Percentiles rank a stretch among this genome's conserved stretches.
Evolutionary conservation across 768 basidiomycete genomes (phyloP).

Genomic region (Leccinellum albellum): DNA sequence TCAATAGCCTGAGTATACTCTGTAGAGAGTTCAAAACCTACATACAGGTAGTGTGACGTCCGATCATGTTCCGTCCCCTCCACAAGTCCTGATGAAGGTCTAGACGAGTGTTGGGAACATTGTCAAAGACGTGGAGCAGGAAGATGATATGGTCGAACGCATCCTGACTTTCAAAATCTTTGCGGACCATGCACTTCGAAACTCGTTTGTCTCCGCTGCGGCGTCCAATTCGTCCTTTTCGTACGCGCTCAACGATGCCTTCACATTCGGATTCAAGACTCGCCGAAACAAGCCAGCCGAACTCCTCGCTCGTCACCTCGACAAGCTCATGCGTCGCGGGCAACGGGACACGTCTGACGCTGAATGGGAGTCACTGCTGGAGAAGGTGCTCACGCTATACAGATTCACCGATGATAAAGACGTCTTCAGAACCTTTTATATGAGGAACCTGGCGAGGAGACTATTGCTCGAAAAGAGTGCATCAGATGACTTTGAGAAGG

Average conservation of each 20-base stretch:
- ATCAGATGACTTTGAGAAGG: conserved; percentile 81
- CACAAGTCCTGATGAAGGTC: neutral
- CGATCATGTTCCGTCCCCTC: neutral
- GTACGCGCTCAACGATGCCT: conserved; percentile 70
- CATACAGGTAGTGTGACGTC: conserved; percentile 43
- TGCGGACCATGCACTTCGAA: conserved; percentile 46
- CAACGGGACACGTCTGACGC: conserved; percentile 65
- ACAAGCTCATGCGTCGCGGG: conserved; percentile 82
- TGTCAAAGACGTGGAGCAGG: conserved; percentile 56
- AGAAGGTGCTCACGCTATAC: conserved; percentile 70
- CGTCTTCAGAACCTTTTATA: conserved; percentile 91
- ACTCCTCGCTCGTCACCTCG: conserved; percentile 89
- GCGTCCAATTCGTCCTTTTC: conserved; percentile 52
- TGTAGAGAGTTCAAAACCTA: conserved; percentile 58
- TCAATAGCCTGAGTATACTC: conserved; percentile 51
- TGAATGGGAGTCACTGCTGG: conserved; percentile 60
- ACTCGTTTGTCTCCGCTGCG: conserved; percentile 47
- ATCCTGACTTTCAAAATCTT: conserved; percentile 66
- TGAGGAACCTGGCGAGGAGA: conserved; percentile 82
- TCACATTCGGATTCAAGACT: conserved; percentile 67
- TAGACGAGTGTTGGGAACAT: conserved; percentile 60
- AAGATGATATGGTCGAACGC: conserved; percentile 75
- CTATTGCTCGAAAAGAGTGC: conserved; percentile 81
- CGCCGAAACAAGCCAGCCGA: conserved; percentile 84
- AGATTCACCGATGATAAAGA: conserved; percentile 90